Conservation (phyloP, 2,329 filamentous ascomycete species). For the Neoarthrinium moseri region DNA sequence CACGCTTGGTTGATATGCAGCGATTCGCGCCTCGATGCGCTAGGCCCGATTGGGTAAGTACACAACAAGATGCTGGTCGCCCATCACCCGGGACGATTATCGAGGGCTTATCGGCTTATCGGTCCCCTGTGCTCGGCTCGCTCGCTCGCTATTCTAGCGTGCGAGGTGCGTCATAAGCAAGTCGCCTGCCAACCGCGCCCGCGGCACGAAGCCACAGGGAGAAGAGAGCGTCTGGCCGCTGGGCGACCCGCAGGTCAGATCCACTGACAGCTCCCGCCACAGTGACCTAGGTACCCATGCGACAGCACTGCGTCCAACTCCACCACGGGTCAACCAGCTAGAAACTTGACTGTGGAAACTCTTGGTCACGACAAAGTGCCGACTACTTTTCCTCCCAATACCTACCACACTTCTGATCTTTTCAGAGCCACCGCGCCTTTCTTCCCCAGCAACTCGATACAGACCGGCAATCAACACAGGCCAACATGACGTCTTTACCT, state of each 20-base stretch:
- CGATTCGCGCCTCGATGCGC: conserved; percentile 17
- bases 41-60: conserved; percentile 7
- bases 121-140: too few relatives aligned
- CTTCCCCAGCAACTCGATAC: background rate
- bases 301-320: conserved; percentile 1
- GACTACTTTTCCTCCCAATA: too few relatives aligned
- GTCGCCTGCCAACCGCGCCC: background rate
- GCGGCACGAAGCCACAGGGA: conserved; percentile 2
- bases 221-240: background rate
- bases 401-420: too few relatives aligned
- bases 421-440: background rate
- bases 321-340: background rate
- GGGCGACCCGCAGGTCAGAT: too few relatives aligned
- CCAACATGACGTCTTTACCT: conserved; percentile 29
- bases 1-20: too few relatives aligned
- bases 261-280: conserved; percentile 18
- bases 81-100: conserved; percentile 28
- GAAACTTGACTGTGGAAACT: too few relatives aligned
- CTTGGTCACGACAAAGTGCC: too few relatives aligned
- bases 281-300: conserved; percentile 7
- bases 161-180: conserved; percentile 21
- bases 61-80: conserved; percentile 22
- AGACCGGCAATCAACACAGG: background rate
- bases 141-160: background rate
- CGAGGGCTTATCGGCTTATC: conserved; percentile 7